Percentiles rank a stretch among this genome's conserved stretches.
Conservation (phyloP, 495 filamentous ascomycete species). For the Xylaria longipes region DNA sequence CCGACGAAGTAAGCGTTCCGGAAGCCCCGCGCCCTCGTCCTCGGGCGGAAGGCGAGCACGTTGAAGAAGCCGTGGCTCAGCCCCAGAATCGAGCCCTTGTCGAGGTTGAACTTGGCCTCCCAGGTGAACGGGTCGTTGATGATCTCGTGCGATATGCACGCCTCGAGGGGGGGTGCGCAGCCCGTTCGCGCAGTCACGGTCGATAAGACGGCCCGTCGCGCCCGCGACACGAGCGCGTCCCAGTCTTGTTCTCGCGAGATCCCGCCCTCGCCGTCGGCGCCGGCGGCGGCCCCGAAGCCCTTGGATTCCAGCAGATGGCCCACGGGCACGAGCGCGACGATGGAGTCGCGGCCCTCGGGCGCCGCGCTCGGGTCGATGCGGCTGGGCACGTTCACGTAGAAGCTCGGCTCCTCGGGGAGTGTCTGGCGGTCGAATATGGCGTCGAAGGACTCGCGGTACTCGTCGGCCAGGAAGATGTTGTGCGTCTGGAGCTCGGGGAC, state of each 20-base stretch:
- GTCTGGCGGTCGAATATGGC: conserved; percentile 70
- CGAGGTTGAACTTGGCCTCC: conserved; percentile 70
- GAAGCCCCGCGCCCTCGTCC: conserved; percentile 58
- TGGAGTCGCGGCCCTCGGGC: conserved; percentile 62
- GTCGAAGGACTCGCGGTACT: conserved; percentile 72
- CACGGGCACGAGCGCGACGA: conserved; percentile 72
- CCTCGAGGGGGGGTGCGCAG: conserved; percentile 47
- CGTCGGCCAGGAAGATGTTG: conserved; percentile 76
- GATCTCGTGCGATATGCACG: conserved; percentile 61
- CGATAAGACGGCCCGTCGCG: conserved; percentile 58
- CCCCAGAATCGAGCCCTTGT: conserved; percentile 72
- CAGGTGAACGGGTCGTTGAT: conserved; percentile 68
- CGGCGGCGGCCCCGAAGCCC: conserved; percentile 26
- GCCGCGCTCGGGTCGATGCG: conserved; percentile 69
- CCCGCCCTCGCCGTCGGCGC: conserved; percentile 38
- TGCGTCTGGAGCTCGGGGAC: conserved; percentile 68
- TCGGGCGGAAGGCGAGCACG: conserved; percentile 68
- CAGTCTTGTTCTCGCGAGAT: conserved; percentile 60
- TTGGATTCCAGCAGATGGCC: conserved; percentile 57
- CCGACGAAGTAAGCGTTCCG: conserved; percentile 68
- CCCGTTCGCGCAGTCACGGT: conserved; percentile 64
- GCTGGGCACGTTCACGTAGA: conserved; percentile 76
- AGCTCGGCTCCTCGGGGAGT: conserved; percentile 68
- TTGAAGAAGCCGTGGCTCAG: conserved; percentile 74
- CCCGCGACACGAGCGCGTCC: conserved; percentile 55